Base-by-base conservation (phyloP, 371 early-diverging fungal genomes). In the Thermomucor indicae-seudaticae region DNA sequence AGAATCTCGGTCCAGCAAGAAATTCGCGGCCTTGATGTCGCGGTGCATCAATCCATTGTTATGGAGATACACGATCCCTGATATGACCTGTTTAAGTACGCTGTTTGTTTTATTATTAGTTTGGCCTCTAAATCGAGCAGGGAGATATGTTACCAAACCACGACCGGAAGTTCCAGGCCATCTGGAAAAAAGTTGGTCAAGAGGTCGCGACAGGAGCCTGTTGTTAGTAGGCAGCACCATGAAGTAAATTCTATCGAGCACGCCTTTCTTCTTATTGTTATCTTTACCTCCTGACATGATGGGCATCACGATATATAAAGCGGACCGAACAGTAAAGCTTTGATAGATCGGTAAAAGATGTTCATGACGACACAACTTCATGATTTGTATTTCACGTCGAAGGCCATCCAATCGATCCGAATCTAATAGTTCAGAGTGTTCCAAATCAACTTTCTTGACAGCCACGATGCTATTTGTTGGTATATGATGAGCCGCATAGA, bases 1-100 rank as follows among this genome's bases (percentile, higher is more conserved):
- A 17, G 66, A 60, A 44, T 58, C 84, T 35, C 92, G 93, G 53
- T 88, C 83, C 25, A 99, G 60, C 39, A 97, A 70, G 38, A 98
- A 76, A 67, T 99, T 99, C 61, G 55, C 75, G 79, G 91, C 89
- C 74, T 98, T 98, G 56, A 98, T 90, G 58, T 98, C 98, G 20
- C 98, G 84, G 60, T 98, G 98, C 47, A 98, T 92, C 47, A 98
- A 88, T 11, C 84, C 84, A 31, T 84, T 87, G 38, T 84, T 83
- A 64, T 98, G 97, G 22, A 98, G 75, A 67, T 97, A 98, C 6
- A 79, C 78, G 19, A 98, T 74, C 0, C 96, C 96, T 16, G 74
- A 69, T 38, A 92, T 69, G 10, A 94, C 91, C 55, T 96, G 94
- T 30, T 86, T 80, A 5, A 89, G 79, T 49, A 98, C 90, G 54